Percentiles rank a stretch among this genome's conserved stretches.
phyloP scores from a whole-genome alignment of 352 stramenopile species.

The Phytophthora fragariaefolia region DNA sequence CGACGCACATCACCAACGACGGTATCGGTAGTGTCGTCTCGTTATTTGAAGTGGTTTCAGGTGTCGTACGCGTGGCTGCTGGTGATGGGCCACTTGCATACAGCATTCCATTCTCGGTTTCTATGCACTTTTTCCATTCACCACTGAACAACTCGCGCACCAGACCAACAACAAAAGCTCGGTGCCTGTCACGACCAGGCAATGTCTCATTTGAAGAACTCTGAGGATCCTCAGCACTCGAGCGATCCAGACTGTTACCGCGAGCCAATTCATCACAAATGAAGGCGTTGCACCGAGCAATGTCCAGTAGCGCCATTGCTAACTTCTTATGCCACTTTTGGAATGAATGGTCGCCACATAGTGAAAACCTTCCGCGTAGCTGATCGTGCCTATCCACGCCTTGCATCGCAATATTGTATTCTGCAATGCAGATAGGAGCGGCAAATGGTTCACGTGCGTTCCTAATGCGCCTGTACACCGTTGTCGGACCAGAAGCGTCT shows the following conservation, averaged over 20 bases:
- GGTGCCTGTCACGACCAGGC: not conserved
- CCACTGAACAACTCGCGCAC: not conserved
- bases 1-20: not conserved
- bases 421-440: not conserved
- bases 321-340: not conserved
- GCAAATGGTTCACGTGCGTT: not conserved
- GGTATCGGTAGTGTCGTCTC: not conserved
- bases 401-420: not conserved
- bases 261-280: not conserved
- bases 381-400: not conserved
- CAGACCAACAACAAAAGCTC: not conserved
- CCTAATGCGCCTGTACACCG: not conserved
- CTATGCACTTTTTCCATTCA: not conserved
- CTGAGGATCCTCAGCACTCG: too few relatives aligned
- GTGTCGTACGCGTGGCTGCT: too few relatives aligned
- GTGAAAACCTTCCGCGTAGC: not conserved
- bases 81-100: not conserved
- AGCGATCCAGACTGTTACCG: too few relatives aligned
- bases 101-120: not conserved
- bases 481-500: not conserved
- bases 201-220: too few relatives aligned
- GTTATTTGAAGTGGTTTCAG: not conserved
- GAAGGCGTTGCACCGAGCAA: not conserved
- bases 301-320: not conserved
- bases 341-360: not conserved